phyloP scores from a whole-genome alignment of 1,284 basidiomycete genomes.

The Cryptococcus depauperatus region DNA sequence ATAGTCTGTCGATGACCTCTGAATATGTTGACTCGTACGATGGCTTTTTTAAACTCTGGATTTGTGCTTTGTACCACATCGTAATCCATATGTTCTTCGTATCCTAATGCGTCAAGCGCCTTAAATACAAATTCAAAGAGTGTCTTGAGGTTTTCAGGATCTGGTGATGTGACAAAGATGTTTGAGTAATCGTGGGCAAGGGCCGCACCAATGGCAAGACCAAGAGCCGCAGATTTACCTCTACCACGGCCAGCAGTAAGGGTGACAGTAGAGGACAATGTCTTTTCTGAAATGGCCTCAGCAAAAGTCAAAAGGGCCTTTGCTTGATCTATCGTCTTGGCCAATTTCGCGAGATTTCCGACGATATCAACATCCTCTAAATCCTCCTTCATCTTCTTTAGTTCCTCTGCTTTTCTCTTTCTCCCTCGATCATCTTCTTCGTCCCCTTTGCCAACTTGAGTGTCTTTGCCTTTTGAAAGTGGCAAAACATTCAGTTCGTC shows the following conservation, averaged over 20 bases:
- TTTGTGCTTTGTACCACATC: slow-evolving; percentile 91
- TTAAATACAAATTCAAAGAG: slow-evolving; percentile 99
- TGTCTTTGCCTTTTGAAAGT: slow-evolving; percentile 92
- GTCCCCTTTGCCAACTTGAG: slow-evolving; percentile 48
- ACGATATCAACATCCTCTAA: slow-evolving; percentile 79
- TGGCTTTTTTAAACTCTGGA: slow-evolving; percentile 89
- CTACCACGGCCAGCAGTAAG: slow-evolving; percentile 91
- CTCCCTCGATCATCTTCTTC: slow-evolving; percentile 40
- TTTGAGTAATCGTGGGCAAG: slow-evolving; percentile 94
- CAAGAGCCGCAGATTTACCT: slow-evolving; percentile 93
- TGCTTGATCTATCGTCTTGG: slow-evolving; percentile 86
- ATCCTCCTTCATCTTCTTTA: slow-evolving; percentile 72
- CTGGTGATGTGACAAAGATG: slow-evolving; percentile 96
- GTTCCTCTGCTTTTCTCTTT: slow-evolving; percentile 50
- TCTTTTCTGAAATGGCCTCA: slow-evolving; percentile 85
- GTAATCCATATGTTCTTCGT: slow-evolving; percentile 96
- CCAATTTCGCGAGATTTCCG: slow-evolving; percentile 82
- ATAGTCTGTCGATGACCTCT: slow-evolving; percentile 88
- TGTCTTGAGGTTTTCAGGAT: slow-evolving; percentile 94
- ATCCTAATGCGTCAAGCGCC: slow-evolving; percentile 87
- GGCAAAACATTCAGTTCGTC: slow-evolving; percentile 98
- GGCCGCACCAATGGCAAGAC: slow-evolving; percentile 86
- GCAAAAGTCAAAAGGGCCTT: slow-evolving; percentile 86
- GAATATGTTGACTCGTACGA: slow-evolving; percentile 94
- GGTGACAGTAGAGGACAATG: slow-evolving; percentile 86